phyloP scores from a whole-genome alignment of 2,329 filamentous ascomycete species.

The Clarireedia paspali region DNA sequence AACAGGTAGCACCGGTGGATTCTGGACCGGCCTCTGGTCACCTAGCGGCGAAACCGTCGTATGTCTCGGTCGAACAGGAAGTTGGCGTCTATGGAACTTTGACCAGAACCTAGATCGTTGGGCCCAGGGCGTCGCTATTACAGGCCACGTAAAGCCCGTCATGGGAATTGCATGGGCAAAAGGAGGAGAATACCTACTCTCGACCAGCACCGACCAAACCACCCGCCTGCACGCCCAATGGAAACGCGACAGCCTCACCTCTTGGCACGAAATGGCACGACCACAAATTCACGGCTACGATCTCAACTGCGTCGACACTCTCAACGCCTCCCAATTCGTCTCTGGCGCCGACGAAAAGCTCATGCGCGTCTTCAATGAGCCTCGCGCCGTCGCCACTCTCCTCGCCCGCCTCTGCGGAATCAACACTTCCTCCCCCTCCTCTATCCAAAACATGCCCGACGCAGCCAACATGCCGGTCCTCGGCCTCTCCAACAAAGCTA shows the following conservation, averaged over 20 bases:
- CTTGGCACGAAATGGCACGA: conserved; percentile 93
- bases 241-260: conserved; percentile 44
- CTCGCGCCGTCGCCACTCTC: conserved; percentile 71
- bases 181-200: conserved; percentile 75
- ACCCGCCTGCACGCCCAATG: conserved; percentile 80
- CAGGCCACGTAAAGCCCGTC: conserved; percentile 76
- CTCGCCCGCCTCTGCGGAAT: conserved; percentile 62
- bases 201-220: conserved; percentile 87
- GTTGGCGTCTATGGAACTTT: conserved; percentile 82
- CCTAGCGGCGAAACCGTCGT: conserved; percentile 67
- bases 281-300: conserved; percentile 98
- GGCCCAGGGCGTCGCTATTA: conserved; percentile 68
- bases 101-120: conserved; percentile 56
- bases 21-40: conserved; percentile 94
- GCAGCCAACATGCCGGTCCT: conserved; percentile 92
- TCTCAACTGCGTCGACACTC: conserved; percentile 81
- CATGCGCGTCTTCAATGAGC: conserved; percentile 90
- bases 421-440: conserved; percentile 27
- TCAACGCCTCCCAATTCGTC: conserved; percentile 71
- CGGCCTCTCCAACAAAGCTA: conserved; percentile 91
- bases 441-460: conserved; percentile 55
- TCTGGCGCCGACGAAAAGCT: conserved; percentile 97
- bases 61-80: conserved; percentile 82
- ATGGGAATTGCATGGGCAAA: conserved; percentile 79
- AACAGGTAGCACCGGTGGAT: conserved; percentile 90